A percentile compares a stretch with the other conserved stretches of the same genome.
phyloP scores from a whole-genome alignment of 176 grass and related monocot genomes.

The Oryza glaberrima region DNA sequence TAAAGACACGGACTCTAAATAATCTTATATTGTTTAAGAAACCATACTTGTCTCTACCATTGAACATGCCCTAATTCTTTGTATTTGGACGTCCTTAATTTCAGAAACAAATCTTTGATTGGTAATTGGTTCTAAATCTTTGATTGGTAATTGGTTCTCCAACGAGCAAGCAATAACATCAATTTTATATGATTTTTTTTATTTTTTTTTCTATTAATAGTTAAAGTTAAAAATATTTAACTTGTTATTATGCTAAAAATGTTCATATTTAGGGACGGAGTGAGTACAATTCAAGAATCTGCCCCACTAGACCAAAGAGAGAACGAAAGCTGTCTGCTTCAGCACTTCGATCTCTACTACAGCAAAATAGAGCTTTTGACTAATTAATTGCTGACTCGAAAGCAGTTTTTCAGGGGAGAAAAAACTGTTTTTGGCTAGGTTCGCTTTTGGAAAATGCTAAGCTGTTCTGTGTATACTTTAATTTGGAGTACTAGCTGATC shows the following conservation, averaged over 20 bases:
- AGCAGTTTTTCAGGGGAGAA: not conserved
- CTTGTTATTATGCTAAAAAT: too few species aligned
- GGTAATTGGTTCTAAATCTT: not conserved
- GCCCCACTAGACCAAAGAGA: slow-evolving; percentile 1
- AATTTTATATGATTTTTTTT: too few species aligned
- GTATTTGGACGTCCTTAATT: too few species aligned
- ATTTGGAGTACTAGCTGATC: not conserved
- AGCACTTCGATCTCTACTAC: not conserved
- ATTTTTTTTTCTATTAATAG: too few species aligned
- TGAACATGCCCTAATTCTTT: not conserved
- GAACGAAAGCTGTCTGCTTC: slow-evolving; percentile 2
- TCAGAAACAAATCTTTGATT: too few species aligned
- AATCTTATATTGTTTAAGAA: too few species aligned
- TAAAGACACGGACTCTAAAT: too few species aligned
- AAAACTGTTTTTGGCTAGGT: not conserved
- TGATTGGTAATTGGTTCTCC: not conserved
- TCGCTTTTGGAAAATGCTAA: not conserved
- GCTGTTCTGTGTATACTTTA: not conserved
- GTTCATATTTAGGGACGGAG: too few species aligned
- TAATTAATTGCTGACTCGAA: not conserved
- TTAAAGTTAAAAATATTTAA: too few species aligned
- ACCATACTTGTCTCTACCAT: too few species aligned
- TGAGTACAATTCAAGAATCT: not conserved
- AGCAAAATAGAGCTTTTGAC: not conserved
- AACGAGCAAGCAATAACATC: not conserved